A percentile compares a stretch with the other conserved stretches of the same genome.
These are phyloP conservation scores for Thalassiosira sp. DNA, from an alignment of 352 stramenopile genomes.

Conservation along the genomic window DNA sequence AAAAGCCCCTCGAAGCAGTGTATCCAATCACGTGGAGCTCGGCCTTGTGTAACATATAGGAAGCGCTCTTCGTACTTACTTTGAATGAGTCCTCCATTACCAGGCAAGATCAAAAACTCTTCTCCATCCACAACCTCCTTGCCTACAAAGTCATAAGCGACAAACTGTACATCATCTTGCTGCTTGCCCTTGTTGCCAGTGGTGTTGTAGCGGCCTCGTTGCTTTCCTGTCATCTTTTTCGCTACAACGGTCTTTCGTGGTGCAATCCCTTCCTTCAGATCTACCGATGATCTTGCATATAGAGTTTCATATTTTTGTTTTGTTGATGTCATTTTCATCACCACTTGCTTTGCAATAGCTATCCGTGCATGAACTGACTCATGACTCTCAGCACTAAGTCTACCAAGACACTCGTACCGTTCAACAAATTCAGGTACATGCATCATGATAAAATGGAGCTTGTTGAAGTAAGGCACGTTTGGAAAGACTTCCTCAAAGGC, in stretches of 20 bases:
- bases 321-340: not conserved
- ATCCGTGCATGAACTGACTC: not conserved
- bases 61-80: not conserved
- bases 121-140: not conserved
- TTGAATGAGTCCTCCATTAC: not conserved
- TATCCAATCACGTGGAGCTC: not conserved
- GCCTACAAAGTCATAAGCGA: not conserved
- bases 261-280: not conserved
- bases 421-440: slow-evolving; percentile 4
- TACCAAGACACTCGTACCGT: not conserved
- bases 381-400: slow-evolving; percentile 9
- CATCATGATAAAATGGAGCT: slow-evolving; percentile 10
- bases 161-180: not conserved
- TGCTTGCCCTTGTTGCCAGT: not conserved
- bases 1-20: not conserved
- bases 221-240: not conserved
- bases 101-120: not conserved
- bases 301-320: not conserved
- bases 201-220: not conserved
- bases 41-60: not conserved
- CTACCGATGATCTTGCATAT: not conserved
- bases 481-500: slow-evolving; percentile 1
- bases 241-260: not conserved
- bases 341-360: not conserved
- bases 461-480: not conserved